Evolutionary conservation across 129 eudicot species (phyloP), one percentile per base, ranked within the genome.

Genomic region (Kitagawia praeruptora): DNA sequence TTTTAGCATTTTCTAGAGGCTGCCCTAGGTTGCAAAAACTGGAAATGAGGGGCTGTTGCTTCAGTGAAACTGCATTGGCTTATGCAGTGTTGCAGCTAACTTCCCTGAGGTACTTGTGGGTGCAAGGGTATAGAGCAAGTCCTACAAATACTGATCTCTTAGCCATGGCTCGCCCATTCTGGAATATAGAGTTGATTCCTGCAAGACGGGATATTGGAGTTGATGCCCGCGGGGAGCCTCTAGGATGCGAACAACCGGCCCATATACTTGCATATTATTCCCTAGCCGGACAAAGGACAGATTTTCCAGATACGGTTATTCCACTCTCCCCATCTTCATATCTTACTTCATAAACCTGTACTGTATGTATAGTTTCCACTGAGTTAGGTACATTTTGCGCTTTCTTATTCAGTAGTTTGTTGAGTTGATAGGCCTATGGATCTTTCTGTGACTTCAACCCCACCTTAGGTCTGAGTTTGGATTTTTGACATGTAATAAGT

Each of bases 41-140:
- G 8, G 87, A 85, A 77, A 81, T 85, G 80, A 81, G 87, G 82
- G 82, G 80, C 41, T 85, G 87, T 70, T 77, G 80, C 54, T 85
- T 85, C 42, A 85, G 82, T 56, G 87, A 78, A 34, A 67, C 40
- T n/a, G 87, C 87, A 16, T 38, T 85, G 64, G 85, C 87, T 3
- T 19, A 3, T 25, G 87, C 87, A 2, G 87, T 80, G 15, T 48
- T 58, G 63, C 77, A 74, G 77, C 75, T 85, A 46, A 74, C 40
- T 37, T 85, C 87, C 39, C 54, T 85, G 45, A 81, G 82, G 80
- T 85, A 81, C 74, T 46, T 85, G 80, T 85, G 87, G 87, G 85
- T 85, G 25, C 87, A 85, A 69, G 87, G 87, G 19, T 84, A 84
- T 67, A 51, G 79, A 70, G 81, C 84, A 27, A 51, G 84, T 19